phyloP scores from a whole-genome alignment of 805 yeast genomes.

The Candida silvatica region DNA sequence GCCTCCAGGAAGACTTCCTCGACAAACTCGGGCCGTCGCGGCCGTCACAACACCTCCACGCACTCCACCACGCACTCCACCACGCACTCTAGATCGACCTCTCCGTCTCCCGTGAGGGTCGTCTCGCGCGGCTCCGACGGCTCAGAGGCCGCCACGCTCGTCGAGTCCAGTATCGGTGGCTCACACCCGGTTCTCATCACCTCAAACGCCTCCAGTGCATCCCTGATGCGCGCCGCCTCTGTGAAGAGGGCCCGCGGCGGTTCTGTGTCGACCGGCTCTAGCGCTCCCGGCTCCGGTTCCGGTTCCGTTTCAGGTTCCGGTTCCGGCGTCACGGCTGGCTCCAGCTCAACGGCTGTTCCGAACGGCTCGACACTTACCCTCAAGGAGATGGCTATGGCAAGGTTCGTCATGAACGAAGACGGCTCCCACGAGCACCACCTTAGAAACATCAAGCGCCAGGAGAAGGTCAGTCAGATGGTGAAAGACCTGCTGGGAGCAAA shows the following conservation, averaged over 20 bases:
- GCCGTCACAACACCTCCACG: neutral
- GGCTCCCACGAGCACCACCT: conserved; percentile 79
- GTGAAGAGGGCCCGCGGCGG: too few species aligned
- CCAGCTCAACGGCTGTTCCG: neutral
- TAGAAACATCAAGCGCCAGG: conserved; percentile 69
- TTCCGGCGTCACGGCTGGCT: too few species aligned
- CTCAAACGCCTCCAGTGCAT: neutral
- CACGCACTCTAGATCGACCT: neutral
- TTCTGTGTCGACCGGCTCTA: too few species aligned
- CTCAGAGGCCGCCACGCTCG: neutral
- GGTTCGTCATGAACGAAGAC: conserved; percentile 23
- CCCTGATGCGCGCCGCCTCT: neutral
- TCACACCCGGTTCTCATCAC: neutral
- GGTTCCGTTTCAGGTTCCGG: too few species aligned
- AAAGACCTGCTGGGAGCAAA: conserved; percentile 72
- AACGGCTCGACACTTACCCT: neutral
- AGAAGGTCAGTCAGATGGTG: conserved; percentile 64
- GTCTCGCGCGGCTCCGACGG: neutral
- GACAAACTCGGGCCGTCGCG: neutral
- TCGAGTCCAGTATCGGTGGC: neutral
- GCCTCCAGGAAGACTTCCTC: neutral
- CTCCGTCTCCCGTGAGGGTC: neutral
- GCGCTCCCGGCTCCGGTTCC: too few species aligned
- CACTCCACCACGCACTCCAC: too few species aligned
- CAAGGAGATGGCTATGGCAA: neutral